These are phyloP conservation scores for Elongisporangium anandrum DNA, from an alignment of 352 stramenopile species.

Conservation along the genomic window DNA sequence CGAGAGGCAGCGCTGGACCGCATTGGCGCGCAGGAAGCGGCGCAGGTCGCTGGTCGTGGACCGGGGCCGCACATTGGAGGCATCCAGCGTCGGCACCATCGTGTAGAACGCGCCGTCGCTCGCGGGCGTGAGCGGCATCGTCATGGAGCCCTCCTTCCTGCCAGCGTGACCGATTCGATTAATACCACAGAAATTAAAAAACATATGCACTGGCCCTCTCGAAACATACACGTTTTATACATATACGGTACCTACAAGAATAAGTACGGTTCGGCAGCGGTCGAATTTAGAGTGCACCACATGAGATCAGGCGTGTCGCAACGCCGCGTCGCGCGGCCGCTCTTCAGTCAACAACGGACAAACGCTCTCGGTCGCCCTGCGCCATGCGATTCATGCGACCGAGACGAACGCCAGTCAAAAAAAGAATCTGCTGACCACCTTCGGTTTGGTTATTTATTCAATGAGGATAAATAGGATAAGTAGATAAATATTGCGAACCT, in stretches of 20 bases:
- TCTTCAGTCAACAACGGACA: background rate
- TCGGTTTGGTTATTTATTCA: background rate
- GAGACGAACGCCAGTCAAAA: background rate
- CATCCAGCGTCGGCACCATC: background rate
- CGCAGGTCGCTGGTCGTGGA: constrained; percentile 12
- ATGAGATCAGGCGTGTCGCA: background rate
- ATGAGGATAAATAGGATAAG: background rate
- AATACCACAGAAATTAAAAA: background rate
- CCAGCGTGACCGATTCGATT: background rate
- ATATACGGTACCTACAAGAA: background rate
- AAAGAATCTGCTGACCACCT: background rate
- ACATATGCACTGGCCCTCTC: background rate
- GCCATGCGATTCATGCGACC: background rate
- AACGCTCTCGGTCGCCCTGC: background rate
- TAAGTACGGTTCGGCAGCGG: background rate
- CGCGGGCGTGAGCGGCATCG: background rate
- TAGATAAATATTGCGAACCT: background rate
- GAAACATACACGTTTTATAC: background rate
- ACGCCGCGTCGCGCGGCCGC: background rate
- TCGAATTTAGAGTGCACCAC: background rate
- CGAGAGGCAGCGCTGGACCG: constrained; percentile 57
- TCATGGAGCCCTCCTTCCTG: background rate
- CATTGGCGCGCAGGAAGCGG: constrained; percentile 30
- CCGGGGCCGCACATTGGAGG: background rate
- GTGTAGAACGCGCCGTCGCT: background rate